Evolutionary conservation across 306 rosid species (phyloP).

Genomic region (Carpinus viminea): DNA sequence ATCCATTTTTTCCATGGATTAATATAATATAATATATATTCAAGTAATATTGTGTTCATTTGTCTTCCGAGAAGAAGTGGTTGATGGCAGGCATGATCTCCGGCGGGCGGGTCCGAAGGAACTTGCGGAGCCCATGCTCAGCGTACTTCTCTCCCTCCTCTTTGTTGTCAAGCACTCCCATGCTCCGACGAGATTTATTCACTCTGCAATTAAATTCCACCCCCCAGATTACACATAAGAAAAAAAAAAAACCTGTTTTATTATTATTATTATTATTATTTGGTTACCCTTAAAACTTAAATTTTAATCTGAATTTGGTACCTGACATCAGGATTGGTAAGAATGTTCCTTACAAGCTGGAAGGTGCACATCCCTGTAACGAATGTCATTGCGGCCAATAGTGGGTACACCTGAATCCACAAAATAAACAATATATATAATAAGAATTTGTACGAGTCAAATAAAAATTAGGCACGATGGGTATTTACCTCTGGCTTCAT

Average conservation of each 20-base stretch:
- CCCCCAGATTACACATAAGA: not conserved
- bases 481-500: constrained; percentile 76
- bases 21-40: not conserved
- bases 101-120: constrained; percentile 78
- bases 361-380: constrained; percentile 68
- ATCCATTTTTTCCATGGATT: not conserved
- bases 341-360: constrained; percentile 65
- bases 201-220: constrained; percentile 42
- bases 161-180: constrained; percentile 65
- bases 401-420: constrained; percentile 63
- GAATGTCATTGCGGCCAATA: constrained; percentile 81
- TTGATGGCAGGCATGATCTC: constrained; percentile 83
- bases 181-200: constrained; percentile 50
- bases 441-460: too few relatives aligned
- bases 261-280: too few relatives aligned
- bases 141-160: constrained; percentile 83
- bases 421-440: not conserved
- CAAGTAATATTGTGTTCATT: constrained; percentile 17
- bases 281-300: too few relatives aligned
- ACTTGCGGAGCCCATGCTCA: constrained; percentile 69
- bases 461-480: not conserved
- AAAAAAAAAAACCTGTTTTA: not conserved
- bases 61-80: constrained; percentile 61
- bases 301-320: constrained; percentile 9
- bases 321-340: constrained; percentile 84